phyloP scores from a whole-genome alignment of 148 eudicot species.

The Talinum fruticosum region DNA sequence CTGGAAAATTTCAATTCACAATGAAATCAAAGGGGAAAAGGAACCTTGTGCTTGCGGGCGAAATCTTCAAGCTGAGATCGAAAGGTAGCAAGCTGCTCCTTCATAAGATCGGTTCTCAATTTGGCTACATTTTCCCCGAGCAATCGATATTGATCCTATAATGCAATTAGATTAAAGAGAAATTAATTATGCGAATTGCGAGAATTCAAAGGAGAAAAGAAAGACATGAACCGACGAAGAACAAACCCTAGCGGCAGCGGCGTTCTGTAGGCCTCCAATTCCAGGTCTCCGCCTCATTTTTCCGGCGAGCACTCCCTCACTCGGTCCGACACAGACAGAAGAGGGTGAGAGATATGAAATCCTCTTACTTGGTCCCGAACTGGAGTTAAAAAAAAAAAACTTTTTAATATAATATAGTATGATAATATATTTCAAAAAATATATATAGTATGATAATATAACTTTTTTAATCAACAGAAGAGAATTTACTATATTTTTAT shows the following conservation, averaged over 20 bases:
- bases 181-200: neutral
- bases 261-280: conserved; percentile 85
- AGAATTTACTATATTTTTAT: too few relatives aligned
- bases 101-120: conserved; percentile 88
- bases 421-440: too few relatives aligned
- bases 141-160: conserved; percentile 77
- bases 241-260: conserved; percentile 51
- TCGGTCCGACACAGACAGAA: neutral
- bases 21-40: neutral
- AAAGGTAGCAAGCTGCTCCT: conserved; percentile 87
- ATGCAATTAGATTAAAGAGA: neutral
- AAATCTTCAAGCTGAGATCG: conserved; percentile 93
- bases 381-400: too few relatives aligned
- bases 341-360: neutral
- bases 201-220: neutral
- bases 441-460: too few relatives aligned
- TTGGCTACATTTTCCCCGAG: conserved; percentile 94
- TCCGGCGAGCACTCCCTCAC: neutral
- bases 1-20: neutral
- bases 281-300: conserved; percentile 96
- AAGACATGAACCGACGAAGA: neutral
- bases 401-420: too few relatives aligned
- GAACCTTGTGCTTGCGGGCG: conserved; percentile 96
- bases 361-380: too few relatives aligned
- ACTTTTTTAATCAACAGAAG: too few relatives aligned